A percentile compares a stretch with the other conserved stretches of the same genome.
Evolutionary conservation across 805 yeast species (phyloP).

Genomic region (Lachancea mirantina): DNA sequence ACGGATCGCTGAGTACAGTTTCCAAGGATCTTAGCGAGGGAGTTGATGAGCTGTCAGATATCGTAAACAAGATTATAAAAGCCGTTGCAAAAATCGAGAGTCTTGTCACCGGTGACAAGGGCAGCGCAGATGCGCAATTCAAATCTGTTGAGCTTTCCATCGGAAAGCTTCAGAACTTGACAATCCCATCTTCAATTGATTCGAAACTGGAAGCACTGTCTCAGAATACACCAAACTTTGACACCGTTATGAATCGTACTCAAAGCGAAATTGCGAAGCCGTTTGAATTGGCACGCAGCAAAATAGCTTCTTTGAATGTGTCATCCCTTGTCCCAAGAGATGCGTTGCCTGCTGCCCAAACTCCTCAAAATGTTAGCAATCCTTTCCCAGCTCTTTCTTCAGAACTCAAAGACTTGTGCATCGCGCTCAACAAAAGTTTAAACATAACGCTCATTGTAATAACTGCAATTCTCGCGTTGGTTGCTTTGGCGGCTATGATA

Average conservation of each 20-base stretch:
- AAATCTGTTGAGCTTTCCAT: slow-evolving; percentile 53
- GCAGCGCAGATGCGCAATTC: slow-evolving; percentile 30
- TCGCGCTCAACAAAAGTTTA: too few relatives aligned
- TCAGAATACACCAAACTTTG: slow-evolving; percentile 56
- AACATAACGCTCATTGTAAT: slow-evolving; percentile 34
- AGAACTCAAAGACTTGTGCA: too few relatives aligned
- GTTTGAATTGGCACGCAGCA: slow-evolving; percentile 41
- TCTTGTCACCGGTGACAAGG: slow-evolving; percentile 42
- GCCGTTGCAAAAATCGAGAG: slow-evolving; percentile 47
- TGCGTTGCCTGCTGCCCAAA: too few relatives aligned
- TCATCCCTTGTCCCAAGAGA: slow-evolving; percentile 20
- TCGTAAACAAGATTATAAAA: slow-evolving; percentile 49
- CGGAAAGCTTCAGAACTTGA: slow-evolving; percentile 44
- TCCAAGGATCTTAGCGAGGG: slow-evolving; percentile 62
- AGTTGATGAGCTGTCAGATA: slow-evolving; percentile 48
- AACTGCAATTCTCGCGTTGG: slow-evolving; percentile 33
- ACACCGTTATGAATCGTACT: slow-evolving; percentile 53
- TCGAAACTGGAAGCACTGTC: slow-evolving; percentile 45
- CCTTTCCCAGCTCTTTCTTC: too few relatives aligned
- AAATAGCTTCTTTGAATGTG: slow-evolving; percentile 32
- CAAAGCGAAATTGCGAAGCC: slow-evolving; percentile 50
- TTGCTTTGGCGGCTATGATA: slow-evolving; percentile 36
- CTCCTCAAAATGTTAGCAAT: too few relatives aligned
- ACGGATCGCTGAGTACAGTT: slow-evolving; percentile 47
- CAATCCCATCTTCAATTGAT: slow-evolving; percentile 62